Conservation (phyloP, 164 flowering plant genomes). For the Nymphaea thermarum region DNA sequence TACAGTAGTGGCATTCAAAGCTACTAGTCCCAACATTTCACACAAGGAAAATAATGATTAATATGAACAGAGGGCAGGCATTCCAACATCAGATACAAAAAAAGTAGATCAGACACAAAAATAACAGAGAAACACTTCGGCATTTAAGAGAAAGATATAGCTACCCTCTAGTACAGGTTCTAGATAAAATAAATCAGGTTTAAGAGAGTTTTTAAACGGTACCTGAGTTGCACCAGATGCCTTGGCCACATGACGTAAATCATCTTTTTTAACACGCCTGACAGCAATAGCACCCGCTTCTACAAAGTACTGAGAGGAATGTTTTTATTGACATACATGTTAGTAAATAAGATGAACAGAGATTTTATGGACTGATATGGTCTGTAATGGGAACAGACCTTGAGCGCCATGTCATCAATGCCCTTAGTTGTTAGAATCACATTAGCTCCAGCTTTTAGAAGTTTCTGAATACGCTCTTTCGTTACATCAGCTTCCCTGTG, state of each 20-base stretch:
- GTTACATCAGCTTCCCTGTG: constrained; percentile 94
- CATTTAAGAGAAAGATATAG: not conserved
- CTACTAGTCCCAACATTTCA: too few relatives aligned
- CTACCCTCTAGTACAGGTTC: not conserved
- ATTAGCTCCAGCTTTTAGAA: constrained; percentile 94
- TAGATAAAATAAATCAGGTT: too few relatives aligned
- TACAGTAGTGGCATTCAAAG: too few relatives aligned
- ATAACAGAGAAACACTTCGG: not conserved
- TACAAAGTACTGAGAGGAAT: constrained; percentile 73
- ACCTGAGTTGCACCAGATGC: constrained; percentile 86
- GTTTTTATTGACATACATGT: not conserved
- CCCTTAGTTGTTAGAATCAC: constrained; percentile 91
- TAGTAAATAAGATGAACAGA: too few relatives aligned
- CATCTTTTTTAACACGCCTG: constrained; percentile 93
- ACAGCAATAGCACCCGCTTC: constrained; percentile 99
- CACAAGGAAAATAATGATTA: too few relatives aligned
- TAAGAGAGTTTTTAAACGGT: not conserved
- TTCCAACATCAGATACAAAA: too few relatives aligned
- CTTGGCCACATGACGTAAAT: constrained; percentile 96
- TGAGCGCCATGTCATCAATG: constrained; percentile 99
- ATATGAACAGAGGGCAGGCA: too few relatives aligned
- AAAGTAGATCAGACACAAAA: too few relatives aligned
- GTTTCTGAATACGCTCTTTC: constrained; percentile 90
- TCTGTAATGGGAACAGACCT: constrained; percentile 35
- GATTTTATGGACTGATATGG: not conserved